Percentiles rank a stretch among this genome's conserved stretches.
phyloP scores from a whole-genome alignment of 73 alveolate species.

The Blepharisma stoltei region DNA sequence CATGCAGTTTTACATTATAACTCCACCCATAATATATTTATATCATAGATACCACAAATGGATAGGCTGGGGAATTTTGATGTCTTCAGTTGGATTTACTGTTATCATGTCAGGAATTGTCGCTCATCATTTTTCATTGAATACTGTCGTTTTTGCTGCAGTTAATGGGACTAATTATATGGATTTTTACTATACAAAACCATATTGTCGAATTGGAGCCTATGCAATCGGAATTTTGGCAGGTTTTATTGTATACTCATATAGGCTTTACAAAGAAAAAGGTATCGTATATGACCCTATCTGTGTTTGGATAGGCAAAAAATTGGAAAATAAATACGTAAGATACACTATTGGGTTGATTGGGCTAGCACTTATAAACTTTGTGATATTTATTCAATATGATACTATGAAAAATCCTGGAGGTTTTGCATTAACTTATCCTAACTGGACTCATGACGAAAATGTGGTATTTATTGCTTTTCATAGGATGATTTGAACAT shows the following conservation, averaged over 20 bases:
- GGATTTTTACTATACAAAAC: neutral
- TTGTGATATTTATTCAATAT: constrained; percentile 30
- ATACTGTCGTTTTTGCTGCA: constrained; percentile 12
- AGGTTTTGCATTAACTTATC: too few relatives aligned
- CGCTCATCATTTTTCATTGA: neutral
- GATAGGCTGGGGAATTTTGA: neutral
- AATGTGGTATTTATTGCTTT: constrained; percentile 1
- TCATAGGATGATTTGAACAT: neutral
- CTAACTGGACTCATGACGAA: constrained; percentile 11
- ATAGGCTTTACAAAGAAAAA: neutral
- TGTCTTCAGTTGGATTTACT: neutral
- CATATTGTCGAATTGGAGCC: neutral
- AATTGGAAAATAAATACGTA: neutral
- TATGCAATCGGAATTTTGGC: neutral
- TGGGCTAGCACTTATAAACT: constrained; percentile 34
- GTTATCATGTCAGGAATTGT: neutral
- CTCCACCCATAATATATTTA: constrained; percentile 12
- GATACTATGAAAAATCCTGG: constrained; percentile 28
- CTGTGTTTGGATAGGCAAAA: neutral
- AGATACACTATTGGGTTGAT: neutral
- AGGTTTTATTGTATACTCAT: constrained; percentile 23
- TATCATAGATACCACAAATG: neutral
- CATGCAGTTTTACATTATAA: constrained; percentile 38
- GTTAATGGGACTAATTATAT: constrained; percentile 13
- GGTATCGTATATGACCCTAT: neutral